Conservation (phyloP, 495 filamentous ascomycete genomes). For the Aspergillus taichungensis region DNA sequence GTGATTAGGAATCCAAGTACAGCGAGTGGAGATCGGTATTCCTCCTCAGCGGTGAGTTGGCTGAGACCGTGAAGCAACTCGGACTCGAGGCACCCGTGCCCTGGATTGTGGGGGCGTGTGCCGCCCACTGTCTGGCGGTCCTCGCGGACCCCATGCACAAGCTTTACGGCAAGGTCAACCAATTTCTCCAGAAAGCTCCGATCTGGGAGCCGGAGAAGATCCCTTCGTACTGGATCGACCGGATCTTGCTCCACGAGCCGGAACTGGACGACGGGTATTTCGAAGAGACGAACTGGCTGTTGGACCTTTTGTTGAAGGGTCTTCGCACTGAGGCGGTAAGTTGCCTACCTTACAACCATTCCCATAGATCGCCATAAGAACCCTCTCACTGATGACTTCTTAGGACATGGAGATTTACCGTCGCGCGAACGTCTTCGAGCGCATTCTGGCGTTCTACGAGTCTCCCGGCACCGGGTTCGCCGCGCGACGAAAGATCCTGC, state of each 20-base stretch:
- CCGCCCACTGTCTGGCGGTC: constrained; percentile 57
- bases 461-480: constrained; percentile 53
- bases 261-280: constrained; percentile 65
- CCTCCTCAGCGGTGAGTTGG: constrained; percentile 66
- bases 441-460: constrained; percentile 59
- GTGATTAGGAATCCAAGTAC: constrained; percentile 49
- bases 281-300: constrained; percentile 70
- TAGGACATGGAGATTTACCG: constrained; percentile 80
- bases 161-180: constrained; percentile 81
- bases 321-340: constrained; percentile 48
- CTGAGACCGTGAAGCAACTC: constrained; percentile 55
- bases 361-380: background rate
- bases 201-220: constrained; percentile 64
- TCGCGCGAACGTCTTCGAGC: constrained; percentile 69
- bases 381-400: background rate
- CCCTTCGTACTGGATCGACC: constrained; percentile 63
- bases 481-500: constrained; percentile 58
- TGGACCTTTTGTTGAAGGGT: constrained; percentile 65
- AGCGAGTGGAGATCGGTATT: constrained; percentile 67
- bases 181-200: constrained; percentile 68
- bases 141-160: constrained; percentile 69
- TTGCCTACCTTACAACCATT: background rate
- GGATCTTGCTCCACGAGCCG: constrained; percentile 60
- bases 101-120: constrained; percentile 64
- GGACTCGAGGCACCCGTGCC: constrained; percentile 55